phyloP scores from a whole-genome alignment of 2,329 filamentous ascomycete species.

The Sarocladium brachiariae region DNA sequence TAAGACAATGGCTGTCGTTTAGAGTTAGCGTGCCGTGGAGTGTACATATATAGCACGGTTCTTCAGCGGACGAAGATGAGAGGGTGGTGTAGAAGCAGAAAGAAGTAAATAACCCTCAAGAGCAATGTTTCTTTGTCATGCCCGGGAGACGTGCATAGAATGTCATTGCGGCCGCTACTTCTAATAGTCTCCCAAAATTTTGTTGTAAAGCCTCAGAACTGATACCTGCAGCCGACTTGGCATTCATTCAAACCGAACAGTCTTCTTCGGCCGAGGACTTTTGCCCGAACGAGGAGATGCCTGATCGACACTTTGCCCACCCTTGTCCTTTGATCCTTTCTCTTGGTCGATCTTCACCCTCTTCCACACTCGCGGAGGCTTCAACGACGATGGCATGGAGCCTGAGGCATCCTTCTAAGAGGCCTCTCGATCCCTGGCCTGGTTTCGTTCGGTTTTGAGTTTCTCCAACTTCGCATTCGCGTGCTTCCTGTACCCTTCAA shows the following conservation, averaged over 20 bases:
- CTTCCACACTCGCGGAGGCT: conserved; percentile 7
- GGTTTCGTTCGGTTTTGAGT: not conserved
- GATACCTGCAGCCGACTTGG: too few species aligned
- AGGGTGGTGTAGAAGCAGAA: conserved; percentile 23
- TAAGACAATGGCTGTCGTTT: conserved; percentile 5
- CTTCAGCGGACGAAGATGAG: conserved; percentile 1
- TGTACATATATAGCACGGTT: conserved; percentile 9
- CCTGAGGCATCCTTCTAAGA: not conserved
- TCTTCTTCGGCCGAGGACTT: too few species aligned
- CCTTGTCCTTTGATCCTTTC: too few species aligned
- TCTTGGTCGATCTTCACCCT: conserved; percentile 11
- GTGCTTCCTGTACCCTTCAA: conserved; percentile 1
- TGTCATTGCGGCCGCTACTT: too few species aligned
- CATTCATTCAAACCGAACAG: too few species aligned
- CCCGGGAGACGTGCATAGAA: too few species aligned
- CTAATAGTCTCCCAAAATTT: too few species aligned
- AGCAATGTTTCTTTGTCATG: conserved; percentile 22
- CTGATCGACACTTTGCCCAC: too few species aligned
- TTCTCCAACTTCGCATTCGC: not conserved
- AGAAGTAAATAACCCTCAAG: conserved; percentile 17
- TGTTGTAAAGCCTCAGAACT: too few species aligned
- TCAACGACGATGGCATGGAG: not conserved
- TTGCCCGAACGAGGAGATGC: too few species aligned
- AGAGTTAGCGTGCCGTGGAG: conserved; percentile 14
- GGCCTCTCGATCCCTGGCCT: not conserved